These are phyloP conservation scores for Ceratobasidium sp. DNA, from an alignment of 1,284 basidiomycete genomes.

Conservation along the genomic window DNA sequence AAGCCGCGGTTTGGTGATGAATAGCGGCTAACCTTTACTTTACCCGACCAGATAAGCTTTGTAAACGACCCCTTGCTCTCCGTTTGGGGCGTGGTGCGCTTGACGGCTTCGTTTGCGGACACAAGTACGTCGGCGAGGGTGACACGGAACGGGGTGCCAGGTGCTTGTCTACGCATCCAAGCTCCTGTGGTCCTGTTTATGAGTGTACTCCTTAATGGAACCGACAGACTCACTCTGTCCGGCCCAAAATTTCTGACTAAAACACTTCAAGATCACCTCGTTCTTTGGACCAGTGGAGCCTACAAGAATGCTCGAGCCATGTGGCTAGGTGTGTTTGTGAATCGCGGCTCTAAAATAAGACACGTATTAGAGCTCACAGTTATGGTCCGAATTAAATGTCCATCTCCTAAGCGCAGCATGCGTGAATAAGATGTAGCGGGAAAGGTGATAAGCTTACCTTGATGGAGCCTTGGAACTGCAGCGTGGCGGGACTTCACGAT, in stretches of 20 bases:
- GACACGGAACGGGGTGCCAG: background rate
- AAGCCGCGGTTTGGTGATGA: background rate
- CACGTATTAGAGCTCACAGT: background rate
- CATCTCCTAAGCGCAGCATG: background rate
- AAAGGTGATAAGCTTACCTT: background rate
- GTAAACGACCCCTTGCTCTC: background rate
- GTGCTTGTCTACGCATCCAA: background rate
- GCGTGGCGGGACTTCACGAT: background rate
- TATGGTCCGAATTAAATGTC: background rate
- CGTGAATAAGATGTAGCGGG: background rate
- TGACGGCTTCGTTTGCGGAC: background rate
- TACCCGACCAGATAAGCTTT: background rate
- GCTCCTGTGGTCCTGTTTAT: background rate
- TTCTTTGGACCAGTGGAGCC: background rate
- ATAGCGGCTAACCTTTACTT: background rate
- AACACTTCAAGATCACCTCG: background rate
- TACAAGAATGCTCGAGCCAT: background rate
- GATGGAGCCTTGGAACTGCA: background rate
- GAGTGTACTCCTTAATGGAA: background rate
- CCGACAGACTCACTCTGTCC: background rate
- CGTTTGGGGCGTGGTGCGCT: background rate
- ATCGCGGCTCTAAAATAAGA: too few relatives aligned
- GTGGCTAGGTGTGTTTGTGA: too few relatives aligned
- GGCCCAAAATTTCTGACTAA: background rate
- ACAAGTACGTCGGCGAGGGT: background rate